Conservation (phyloP, 345 rosid species). For the Cardamine chenopodiifolia region DNA sequence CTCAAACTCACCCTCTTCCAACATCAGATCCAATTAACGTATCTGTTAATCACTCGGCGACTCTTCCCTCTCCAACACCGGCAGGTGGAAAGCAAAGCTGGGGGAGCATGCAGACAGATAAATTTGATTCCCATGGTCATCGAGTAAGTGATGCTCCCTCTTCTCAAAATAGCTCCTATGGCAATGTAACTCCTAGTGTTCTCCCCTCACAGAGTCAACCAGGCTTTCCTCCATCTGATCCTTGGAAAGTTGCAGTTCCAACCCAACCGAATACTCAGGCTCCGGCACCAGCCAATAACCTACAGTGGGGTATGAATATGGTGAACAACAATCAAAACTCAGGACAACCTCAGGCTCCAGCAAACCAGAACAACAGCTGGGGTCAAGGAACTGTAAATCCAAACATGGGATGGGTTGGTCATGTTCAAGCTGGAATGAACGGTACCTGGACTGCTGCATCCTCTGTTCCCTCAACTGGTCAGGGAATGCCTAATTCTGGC, state of each 20-base stretch:
- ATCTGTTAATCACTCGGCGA: conserved; percentile 40
- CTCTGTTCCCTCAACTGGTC: conserved; percentile 52
- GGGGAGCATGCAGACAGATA: conserved; percentile 47
- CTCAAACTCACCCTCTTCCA: conserved; percentile 36
- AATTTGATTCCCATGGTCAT: conserved; percentile 34
- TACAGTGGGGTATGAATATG: conserved; percentile 55
- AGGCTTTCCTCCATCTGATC: conserved; percentile 53
- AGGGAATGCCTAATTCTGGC: conserved; percentile 52
- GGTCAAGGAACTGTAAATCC: conserved; percentile 55
- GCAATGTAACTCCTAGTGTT: conserved; percentile 42
- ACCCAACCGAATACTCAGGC: conserved; percentile 36
- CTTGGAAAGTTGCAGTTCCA: conserved; percentile 60
- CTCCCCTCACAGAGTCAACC: conserved; percentile 49
- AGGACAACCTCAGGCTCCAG: conserved; percentile 47
- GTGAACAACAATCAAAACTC: conserved; percentile 45
- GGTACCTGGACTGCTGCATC: conserved; percentile 51
- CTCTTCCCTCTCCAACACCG: conserved; percentile 49
- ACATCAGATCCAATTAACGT: conserved; percentile 12
- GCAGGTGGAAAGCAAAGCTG: conserved; percentile 53
- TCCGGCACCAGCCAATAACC: conserved; percentile 9
- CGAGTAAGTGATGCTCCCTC: conserved; percentile 49
- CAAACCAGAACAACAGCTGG: conserved; percentile 62
- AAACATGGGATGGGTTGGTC: conserved; percentile 68
- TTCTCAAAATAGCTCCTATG: conserved; percentile 49
- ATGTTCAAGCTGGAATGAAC: conserved; percentile 55